Conservation (phyloP, 192 early-diverging fungal species). For the Gonapodya sp. region DNA sequence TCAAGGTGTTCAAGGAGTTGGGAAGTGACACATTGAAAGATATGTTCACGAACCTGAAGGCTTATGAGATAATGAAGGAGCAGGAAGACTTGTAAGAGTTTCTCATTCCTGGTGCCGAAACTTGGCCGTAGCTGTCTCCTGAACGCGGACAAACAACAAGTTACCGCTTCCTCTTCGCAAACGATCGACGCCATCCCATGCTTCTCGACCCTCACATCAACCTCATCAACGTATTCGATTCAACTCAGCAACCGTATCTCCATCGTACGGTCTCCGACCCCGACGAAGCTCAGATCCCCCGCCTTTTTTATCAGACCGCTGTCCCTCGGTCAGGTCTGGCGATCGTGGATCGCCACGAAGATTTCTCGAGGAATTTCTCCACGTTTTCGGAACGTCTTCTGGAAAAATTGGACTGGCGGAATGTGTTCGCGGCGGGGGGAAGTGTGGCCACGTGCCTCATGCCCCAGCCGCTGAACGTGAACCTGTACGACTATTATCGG, state of each 20-base stretch:
- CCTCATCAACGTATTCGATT: constrained; percentile 2
- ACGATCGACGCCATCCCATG: not conserved
- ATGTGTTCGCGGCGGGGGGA: constrained; percentile 4
- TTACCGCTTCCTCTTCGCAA: constrained; percentile 2
- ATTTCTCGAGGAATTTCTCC: not conserved
- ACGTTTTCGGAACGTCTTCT: not conserved
- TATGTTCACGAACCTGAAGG: not conserved
- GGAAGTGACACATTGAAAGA: not conserved
- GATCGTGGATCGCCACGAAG: not conserved
- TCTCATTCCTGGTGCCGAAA: not conserved
- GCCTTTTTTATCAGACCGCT: not conserved
- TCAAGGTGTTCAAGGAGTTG: not conserved
- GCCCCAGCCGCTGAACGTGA: not conserved
- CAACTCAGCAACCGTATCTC: not conserved
- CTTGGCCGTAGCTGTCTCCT: not conserved
- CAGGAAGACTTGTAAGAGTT: constrained; percentile 5
- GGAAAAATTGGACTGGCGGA: not conserved
- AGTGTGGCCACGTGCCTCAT: not conserved
- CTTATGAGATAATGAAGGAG: constrained; percentile 6
- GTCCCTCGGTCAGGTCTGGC: not conserved
- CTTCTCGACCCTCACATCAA: not conserved
- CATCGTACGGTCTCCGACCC: not conserved
- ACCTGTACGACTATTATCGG: not conserved
- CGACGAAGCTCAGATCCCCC: not conserved
- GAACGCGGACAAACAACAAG: no score